Evolutionary conservation across 305 asterid genomes (phyloP), one percentile per base, ranked within the genome.

Genomic region (Solanum hybrid): DNA sequence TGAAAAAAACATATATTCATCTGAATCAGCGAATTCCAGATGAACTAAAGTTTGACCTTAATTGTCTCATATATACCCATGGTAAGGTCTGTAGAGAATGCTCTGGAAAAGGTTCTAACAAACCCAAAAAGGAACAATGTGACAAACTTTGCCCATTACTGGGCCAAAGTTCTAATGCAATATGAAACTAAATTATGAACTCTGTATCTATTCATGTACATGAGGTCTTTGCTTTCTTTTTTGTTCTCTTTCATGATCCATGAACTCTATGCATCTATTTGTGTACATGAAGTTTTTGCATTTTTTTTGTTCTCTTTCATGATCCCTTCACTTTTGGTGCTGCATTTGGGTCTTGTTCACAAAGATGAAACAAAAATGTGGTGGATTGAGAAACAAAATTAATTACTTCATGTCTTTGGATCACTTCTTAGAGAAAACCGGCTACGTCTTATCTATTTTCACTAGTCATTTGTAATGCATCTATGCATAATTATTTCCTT

Each of bases 21-120:
- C 96, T 96, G 92, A 96, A 96, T 87, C 89, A 88, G n/a, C 93
- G 95, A 90, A 96, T 96, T 85, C 99, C 99, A 78, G 90, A 90
- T 38, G 94, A 96, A 78, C 92, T 95, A 66, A 95, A 96, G 90
- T 95, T 96, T 85, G 98, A 96, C 93, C 94, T 96, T 45, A 96
- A 96, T 71, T 96, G 98, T 90, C 99, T 96, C 92, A 88, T 96
- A 45, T 96, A 93, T 90, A 94, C 98, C 80, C 99, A 96, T 37
- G 98, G 99, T 88, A 96, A 96, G 95, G 91, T 89, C 89, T 95
- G 99, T 90, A 91, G 90, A 84, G 91, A 88, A 90, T 96, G 99
- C 93, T 93, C 98, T 45, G 79, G 89, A 89, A 91, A 91, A 91
- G 94, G 93, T 90, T 89, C 79, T 80, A 91, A 87, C 64, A 82